These are phyloP conservation scores for Aspergillus latus DNA, from an alignment of 2,329 filamentous ascomycete genomes.

Conservation along the genomic window DNA sequence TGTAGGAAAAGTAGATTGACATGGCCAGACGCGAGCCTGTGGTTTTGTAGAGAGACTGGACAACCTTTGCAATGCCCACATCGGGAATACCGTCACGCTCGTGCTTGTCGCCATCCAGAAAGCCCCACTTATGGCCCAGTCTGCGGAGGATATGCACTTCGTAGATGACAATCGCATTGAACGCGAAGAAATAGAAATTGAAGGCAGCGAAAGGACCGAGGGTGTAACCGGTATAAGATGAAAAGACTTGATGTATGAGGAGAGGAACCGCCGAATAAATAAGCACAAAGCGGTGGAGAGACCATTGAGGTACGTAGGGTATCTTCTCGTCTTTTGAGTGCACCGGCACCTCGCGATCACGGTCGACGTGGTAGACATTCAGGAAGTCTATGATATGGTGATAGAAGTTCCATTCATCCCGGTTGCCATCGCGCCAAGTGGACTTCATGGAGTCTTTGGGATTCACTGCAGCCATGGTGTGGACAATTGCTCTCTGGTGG, in stretches of 20 bases:
- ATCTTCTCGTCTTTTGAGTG: slow-evolving; percentile 20
- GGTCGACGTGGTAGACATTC: slow-evolving; percentile 27
- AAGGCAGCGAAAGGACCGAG: slow-evolving; percentile 13
- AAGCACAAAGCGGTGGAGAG: slow-evolving; percentile 16
- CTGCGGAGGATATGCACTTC: slow-evolving; percentile 17
- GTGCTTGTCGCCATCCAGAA: slow-evolving; percentile 20
- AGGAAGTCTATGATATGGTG: slow-evolving; percentile 29
- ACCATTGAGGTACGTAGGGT: slow-evolving; percentile 17
- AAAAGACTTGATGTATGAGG: slow-evolving; percentile 15
- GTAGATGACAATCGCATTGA: slow-evolving; percentile 15
- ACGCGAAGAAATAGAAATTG: slow-evolving; percentile 14
- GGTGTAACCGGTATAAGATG: slow-evolving; percentile 12
- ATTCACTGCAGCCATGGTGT: slow-evolving; percentile 24
- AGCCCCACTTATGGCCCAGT: slow-evolving; percentile 15
- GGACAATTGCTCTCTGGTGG: not conserved
- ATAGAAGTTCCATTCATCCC: slow-evolving; percentile 26
- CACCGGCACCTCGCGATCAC: slow-evolving; percentile 25
- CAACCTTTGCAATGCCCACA: slow-evolving; percentile 15
- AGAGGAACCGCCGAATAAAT: slow-evolving; percentile 17
- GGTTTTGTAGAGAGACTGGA: slow-evolving; percentile 17
- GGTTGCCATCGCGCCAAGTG: slow-evolving; percentile 29
- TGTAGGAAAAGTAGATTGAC: slow-evolving; percentile 15
- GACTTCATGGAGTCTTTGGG: slow-evolving; percentile 36
- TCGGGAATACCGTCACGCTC: slow-evolving; percentile 21
- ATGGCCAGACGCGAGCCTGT: slow-evolving; percentile 15